Percentiles rank a stretch among this genome's conserved stretches.
Conservation (phyloP, 129 eudicot genomes). For the Helianthus tuberosus region DNA sequence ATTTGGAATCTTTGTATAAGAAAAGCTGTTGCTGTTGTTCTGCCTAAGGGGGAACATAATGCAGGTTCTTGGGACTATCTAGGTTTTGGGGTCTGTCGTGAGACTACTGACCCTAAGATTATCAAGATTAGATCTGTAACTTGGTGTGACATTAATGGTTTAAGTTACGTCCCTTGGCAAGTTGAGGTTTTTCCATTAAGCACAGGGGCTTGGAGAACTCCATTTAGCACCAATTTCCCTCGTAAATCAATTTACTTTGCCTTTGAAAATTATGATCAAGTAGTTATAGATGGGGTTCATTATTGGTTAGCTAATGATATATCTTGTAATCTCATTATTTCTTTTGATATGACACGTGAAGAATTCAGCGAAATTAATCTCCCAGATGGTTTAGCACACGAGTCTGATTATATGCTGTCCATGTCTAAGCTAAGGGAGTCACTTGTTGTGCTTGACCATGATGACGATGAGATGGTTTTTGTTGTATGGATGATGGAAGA, state of each 20-base stretch:
- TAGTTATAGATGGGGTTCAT: background rate
- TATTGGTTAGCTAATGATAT: background rate
- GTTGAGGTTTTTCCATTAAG: background rate
- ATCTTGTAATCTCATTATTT: background rate
- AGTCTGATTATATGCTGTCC: background rate
- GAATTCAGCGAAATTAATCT: background rate
- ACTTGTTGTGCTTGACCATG: background rate
- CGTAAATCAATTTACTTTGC: background rate
- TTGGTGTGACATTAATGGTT: background rate
- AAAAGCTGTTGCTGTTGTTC: constrained; percentile 12
- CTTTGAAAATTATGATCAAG: background rate
- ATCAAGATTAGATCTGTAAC: constrained; percentile 34
- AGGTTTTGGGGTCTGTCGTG: constrained; percentile 49
- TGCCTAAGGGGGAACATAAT: background rate
- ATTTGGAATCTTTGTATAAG: constrained; percentile 46
- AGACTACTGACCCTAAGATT: constrained; percentile 27
- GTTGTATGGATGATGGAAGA: background rate
- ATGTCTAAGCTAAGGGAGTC: background rate
- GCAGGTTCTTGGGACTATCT: constrained; percentile 9
- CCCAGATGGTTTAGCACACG: background rate
- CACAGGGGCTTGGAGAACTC: background rate
- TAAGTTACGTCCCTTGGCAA: background rate
- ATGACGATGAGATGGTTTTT: background rate
- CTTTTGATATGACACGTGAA: background rate
- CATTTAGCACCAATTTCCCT: background rate